Percentiles rank a stretch among this genome's conserved stretches.
These are phyloP conservation scores for Moesziomyces globuligerus DNA, from an alignment of 1,284 basidiomycete genomes.

Conservation along the genomic window DNA sequence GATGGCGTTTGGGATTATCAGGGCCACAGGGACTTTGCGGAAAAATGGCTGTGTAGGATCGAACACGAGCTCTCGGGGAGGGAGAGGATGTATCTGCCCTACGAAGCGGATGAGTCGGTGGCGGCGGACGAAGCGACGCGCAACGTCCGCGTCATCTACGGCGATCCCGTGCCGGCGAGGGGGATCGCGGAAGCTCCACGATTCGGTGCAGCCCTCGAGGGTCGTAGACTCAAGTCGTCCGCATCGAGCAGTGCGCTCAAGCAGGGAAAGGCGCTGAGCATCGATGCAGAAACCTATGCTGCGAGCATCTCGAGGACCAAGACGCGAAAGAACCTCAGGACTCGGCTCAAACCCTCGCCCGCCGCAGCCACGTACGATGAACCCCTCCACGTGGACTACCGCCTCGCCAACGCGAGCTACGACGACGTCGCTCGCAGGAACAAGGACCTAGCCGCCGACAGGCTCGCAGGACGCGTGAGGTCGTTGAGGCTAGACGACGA, in stretches of 20 bases:
- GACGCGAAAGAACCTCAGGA: slow-evolving; percentile 20
- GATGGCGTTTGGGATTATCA: slow-evolving; percentile 56
- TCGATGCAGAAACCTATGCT: slow-evolving; percentile 3
- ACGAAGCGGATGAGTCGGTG: slow-evolving; percentile 21
- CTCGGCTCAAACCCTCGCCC: slow-evolving; percentile 17
- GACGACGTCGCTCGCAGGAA: slow-evolving; percentile 14
- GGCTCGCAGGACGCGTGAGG: slow-evolving; percentile 4
- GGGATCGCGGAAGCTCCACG: slow-evolving; percentile 49
- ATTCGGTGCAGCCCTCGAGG: slow-evolving; percentile 40
- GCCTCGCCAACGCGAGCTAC: slow-evolving; percentile 11
- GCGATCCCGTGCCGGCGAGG: slow-evolving; percentile 12
- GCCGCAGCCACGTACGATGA: slow-evolving; percentile 18
- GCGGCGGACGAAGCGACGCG: slow-evolving; percentile 13
- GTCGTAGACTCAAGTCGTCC: neutral
- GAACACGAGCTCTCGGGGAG: slow-evolving; percentile 53
- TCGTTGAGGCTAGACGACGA: slow-evolving; percentile 14
- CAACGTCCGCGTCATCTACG: slow-evolving; percentile 40
- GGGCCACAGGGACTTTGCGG: slow-evolving; percentile 55
- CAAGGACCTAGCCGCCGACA: slow-evolving; percentile 6
- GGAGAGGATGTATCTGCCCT: slow-evolving; percentile 33
- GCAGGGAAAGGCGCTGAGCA: neutral
- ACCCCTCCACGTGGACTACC: slow-evolving; percentile 31
- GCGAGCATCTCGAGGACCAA: slow-evolving; percentile 1
- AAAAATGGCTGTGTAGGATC: slow-evolving; percentile 56
- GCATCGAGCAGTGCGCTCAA: slow-evolving; percentile 1